These are phyloP conservation scores for Pelargonium citronellum DNA, from an alignment of 441 rosid genomes.

Conservation along the genomic window DNA sequence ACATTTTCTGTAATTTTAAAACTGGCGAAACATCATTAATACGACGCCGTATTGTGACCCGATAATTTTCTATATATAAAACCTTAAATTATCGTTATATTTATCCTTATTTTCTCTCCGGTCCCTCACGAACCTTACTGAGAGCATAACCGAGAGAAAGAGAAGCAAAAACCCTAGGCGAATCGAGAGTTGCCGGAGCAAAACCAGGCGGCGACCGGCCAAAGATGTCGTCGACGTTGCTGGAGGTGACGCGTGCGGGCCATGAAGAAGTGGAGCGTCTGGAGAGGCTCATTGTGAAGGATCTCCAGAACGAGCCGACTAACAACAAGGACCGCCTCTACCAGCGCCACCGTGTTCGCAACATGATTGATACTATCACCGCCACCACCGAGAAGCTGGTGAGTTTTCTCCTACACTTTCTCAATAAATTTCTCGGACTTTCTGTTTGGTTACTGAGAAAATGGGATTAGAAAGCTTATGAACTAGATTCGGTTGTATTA, in stretches of 20 bases:
- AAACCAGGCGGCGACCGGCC: not conserved
- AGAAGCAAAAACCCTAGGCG: constrained; percentile 15
- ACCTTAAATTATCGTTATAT: not conserved
- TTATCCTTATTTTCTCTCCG: not conserved
- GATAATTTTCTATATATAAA: not conserved
- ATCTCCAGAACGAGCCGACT: constrained; percentile 76
- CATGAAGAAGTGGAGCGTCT: constrained; percentile 88
- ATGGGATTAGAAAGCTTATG: not conserved
- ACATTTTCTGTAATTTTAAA: too few species aligned
- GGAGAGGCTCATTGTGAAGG: constrained; percentile 81
- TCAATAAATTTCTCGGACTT: not conserved
- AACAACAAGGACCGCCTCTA: constrained; percentile 60
- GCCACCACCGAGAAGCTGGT: constrained; percentile 66
- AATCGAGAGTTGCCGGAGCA: constrained; percentile 14
- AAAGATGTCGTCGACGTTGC: constrained; percentile 83
- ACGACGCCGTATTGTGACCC: not conserved
- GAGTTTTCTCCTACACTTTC: constrained; percentile 15
- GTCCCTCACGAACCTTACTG: not conserved
- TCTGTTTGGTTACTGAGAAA: not conserved
- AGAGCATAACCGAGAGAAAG: not conserved
- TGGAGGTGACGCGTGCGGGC: constrained; percentile 77
- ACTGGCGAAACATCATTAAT: too few species aligned
- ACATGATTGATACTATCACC: constrained; percentile 62
- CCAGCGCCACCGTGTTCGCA: constrained; percentile 89
- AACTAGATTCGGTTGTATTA: not conserved